Base-by-base conservation (phyloP, 805 yeast species). In the Candida xyloterini region DNA sequence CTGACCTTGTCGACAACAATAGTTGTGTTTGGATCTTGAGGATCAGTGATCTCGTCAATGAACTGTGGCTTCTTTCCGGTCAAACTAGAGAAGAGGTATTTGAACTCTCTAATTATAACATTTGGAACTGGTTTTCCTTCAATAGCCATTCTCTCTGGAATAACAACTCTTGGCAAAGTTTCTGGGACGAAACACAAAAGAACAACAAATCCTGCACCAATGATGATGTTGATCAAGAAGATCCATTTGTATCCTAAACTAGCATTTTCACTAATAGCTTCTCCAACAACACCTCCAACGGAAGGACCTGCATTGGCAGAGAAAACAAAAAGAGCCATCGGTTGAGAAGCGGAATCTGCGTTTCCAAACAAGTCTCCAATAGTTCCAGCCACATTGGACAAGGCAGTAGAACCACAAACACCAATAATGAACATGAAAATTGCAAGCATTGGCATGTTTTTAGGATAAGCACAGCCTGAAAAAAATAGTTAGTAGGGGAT, bases 261-360 rank as follows among this genome's bases (percentile, higher is more conserved):
- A 1, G 27, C 20, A 40, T 60, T 62, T 31, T 56, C 61, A 15
- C 51, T 47, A 29, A 62, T 60, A 33, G 65, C 65, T 46, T 62
- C 65, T 43, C 67, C 67, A 32, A 61, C 57, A 32, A 63, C 60
- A 44, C 65, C 63, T 42, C 67, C 67, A 31, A 62, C 35, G 11
- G 63, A 57, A 27, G 67, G 66, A 39, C 67, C 67, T 22, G 61
- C 52, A 48, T 62, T 61, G 29, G 66, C 66, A 27, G 61, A 50
- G 42, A 55, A 52, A 13, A 62, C 67, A 30, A 62, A 62, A 3
- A 60, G 33, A 5, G 63, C 60, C 66, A 62, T 61, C 30, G 66
- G 62, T 41, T 60, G 65, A 14, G 65, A 55, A 11, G 67, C 66
- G 33, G 47, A 59, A 46, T 61, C 66, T 4, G 65, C 52, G 41